Conservation (phyloP, 495 filamentous ascomycete genomes). For the Aspergillus sparsus region DNA sequence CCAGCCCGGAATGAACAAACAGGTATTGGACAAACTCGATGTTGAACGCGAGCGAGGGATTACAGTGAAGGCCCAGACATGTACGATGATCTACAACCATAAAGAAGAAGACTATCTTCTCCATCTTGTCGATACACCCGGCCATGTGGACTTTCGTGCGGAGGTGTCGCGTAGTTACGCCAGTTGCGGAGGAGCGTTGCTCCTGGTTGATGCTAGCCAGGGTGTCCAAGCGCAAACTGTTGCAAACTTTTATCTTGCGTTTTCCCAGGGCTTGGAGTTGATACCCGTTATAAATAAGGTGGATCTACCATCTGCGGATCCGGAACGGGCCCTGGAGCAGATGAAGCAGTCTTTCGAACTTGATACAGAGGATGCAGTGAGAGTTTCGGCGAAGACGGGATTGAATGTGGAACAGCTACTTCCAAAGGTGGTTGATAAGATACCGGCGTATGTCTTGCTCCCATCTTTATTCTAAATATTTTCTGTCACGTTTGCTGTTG, state of each 20-base stretch:
- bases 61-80: conserved; percentile 98
- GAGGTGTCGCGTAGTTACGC: conserved; percentile 95
- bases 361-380: conserved; percentile 74
- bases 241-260: conserved; percentile 96
- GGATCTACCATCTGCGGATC: conserved; percentile 84
- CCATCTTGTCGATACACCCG: conserved; percentile 94
- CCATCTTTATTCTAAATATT: neutral
- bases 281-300: conserved; percentile 97
- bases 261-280: conserved; percentile 81
- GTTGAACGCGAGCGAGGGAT: conserved; percentile 95
- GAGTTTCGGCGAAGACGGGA: conserved; percentile 93
- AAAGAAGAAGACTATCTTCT: conserved; percentile 86
- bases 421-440: conserved; percentile 79
- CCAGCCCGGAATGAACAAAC: conserved; percentile 81
- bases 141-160: conserved; percentile 96
- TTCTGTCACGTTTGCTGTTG: conserved; percentile 21
- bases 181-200: conserved; percentile 87
- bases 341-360: conserved; percentile 84
- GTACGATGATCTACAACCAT: conserved; percentile 92
- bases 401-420: conserved; percentile 78
- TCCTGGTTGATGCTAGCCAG: conserved; percentile 92
- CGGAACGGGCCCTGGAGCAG: conserved; percentile 80
- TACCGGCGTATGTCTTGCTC: conserved; percentile 61
- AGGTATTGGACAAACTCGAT: conserved; percentile 95
- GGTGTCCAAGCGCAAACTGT: conserved; percentile 94